Evolutionary conservation across 306 rosid species (phyloP), one percentile per base, ranked within the genome.

Genomic region (Vigna radiata): DNA sequence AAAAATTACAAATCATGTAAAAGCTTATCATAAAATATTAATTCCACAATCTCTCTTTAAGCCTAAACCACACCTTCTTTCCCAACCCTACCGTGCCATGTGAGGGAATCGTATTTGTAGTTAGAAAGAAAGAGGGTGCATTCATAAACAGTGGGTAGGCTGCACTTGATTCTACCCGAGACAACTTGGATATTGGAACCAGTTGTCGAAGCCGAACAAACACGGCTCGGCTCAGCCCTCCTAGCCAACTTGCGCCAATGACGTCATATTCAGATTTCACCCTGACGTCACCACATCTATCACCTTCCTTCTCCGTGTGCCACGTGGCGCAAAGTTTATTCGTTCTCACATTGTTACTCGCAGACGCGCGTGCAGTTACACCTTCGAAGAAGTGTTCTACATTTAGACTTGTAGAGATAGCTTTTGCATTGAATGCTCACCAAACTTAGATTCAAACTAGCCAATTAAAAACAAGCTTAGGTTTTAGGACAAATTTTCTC

Each of bases 261-360:
- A 41, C 33, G 33, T 36, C 61, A 16, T 3, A 33, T 60, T 65
- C 8, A 1, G 1, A 0, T 0, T 1, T 2, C 2, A 15, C 0
- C 15, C 6, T 54, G 69, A 80, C 78, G 85, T 60, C 87, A 87
- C 1, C 63, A 1, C 23, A 61, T 37, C 66, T 11, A 62, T 44
- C 19, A 1, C 0, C 15, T 25, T 15, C 76, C n/a, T 49, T 70
- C 66, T 12, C 0, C 9, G n/a, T 1, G 0, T 5, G 82, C 82
- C 89, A 76, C 86, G 82, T 85, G 59, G 58, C 1, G 1, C 36
- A 48, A 80, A 56, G 53, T 76, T 81, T 78, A 54, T 27, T 12
- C 13, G 14, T 14, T 8, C 47, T 62, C 65, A 15, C 13, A 18
- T 5, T 39, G 4, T 48, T n/a, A 19, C 36, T 56, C 76, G 75